phyloP scores from a whole-genome alignment of 2,329 filamentous ascomycete genomes.

The Aureobasidium lini region DNA sequence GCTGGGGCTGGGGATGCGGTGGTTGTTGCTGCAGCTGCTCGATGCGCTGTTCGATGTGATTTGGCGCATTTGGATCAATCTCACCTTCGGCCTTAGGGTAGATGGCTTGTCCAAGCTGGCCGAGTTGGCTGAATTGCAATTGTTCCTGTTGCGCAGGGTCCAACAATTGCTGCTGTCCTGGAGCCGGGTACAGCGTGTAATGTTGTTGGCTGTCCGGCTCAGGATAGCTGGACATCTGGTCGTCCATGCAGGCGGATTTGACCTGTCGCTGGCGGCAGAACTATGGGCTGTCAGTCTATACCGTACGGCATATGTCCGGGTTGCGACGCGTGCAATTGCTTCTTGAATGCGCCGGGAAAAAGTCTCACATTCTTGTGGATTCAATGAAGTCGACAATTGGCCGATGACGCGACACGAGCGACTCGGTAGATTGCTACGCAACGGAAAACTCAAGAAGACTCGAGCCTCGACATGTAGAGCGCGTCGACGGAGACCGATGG shows the following conservation, averaged over 20 bases:
- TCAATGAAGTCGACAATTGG: not conserved
- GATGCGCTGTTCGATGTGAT: constrained; percentile 21
- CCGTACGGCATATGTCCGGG: constrained; percentile 3
- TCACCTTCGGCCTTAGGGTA: constrained; percentile 29
- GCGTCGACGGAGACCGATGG: not conserved
- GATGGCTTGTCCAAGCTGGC: constrained; percentile 20
- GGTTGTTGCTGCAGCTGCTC: constrained; percentile 27
- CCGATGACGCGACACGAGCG: not conserved
- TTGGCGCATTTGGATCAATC: constrained; percentile 17
- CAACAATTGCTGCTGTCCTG: constrained; percentile 25
- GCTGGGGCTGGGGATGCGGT: constrained; percentile 21
- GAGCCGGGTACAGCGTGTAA: constrained; percentile 28
- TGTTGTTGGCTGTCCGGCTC: constrained; percentile 27
- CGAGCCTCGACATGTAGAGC: not conserved
- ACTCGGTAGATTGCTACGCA: constrained; percentile 5
- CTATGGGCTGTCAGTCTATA: not conserved
- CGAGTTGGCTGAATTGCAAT: constrained; percentile 27
- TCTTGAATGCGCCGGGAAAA: constrained; percentile 3
- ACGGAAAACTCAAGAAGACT: not conserved
- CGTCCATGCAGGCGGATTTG: constrained; percentile 12
- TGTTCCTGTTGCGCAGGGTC: constrained; percentile 28
- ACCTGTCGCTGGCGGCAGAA: not conserved
- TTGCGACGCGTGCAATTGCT: constrained; percentile 3
- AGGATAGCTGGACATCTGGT: constrained; percentile 29
- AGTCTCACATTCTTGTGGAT: not conserved